Evolutionary conservation across 1,139 yeast genomes (phyloP).

Genomic region (Candida smagusa): DNA sequence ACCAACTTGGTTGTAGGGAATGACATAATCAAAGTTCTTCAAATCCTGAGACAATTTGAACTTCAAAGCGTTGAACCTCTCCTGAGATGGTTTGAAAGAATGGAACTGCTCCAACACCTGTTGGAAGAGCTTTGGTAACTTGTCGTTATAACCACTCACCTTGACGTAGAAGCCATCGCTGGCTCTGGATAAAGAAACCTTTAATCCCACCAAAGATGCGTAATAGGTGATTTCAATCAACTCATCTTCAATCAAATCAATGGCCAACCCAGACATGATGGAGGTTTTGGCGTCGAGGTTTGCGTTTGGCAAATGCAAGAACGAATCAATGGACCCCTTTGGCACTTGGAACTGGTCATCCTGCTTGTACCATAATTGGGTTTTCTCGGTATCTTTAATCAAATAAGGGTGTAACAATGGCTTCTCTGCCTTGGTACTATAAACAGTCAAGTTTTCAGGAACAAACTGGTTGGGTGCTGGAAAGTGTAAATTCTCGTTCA

Average conservation of each 20-base stretch:
- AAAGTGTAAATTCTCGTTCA: constrained; percentile 47
- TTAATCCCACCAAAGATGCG: constrained; percentile 79
- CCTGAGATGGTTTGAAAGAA: constrained; percentile 49
- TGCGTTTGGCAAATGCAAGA: constrained; percentile 65
- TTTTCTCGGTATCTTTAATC: constrained; percentile 29
- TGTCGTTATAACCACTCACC: constrained; percentile 81
- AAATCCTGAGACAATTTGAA: constrained; percentile 60
- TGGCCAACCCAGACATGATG: constrained; percentile 57
- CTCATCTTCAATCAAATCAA: constrained; percentile 71
- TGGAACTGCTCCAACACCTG: constrained; percentile 55
- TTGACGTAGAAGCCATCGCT: constrained; percentile 70
- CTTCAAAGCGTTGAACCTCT: constrained; percentile 65
- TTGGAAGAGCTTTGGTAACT: constrained; percentile 59
- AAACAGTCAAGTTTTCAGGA: constrained; percentile 70
- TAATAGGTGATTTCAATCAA: constrained; percentile 76
- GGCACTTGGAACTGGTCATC: constrained; percentile 91
- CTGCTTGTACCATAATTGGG: constrained; percentile 79
- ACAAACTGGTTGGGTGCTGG: constrained; percentile 78
- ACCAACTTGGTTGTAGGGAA: constrained; percentile 75
- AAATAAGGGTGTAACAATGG: constrained; percentile 39
- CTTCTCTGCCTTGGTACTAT: constrained; percentile 31
- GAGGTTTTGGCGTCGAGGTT: constrained; percentile 54
- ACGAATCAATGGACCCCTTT: constrained; percentile 67
- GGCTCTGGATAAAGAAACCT: constrained; percentile 54
- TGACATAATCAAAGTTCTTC: constrained; percentile 68